Conservation (phyloP, 768 basidiomycete species). For the Lactarius evosmus region DNA sequence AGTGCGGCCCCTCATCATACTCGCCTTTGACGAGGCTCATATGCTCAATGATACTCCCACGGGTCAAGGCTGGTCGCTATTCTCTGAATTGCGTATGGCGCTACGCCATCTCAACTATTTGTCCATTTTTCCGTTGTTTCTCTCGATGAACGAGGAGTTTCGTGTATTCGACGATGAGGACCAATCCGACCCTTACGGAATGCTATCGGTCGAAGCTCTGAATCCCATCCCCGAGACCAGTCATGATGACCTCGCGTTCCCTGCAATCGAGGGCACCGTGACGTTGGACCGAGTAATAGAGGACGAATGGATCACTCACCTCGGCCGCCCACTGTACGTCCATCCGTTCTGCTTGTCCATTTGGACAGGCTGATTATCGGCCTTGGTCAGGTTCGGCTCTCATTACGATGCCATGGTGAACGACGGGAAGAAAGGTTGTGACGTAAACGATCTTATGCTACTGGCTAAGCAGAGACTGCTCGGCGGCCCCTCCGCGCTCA, state of each 20-base stretch:
- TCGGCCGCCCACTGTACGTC: slow-evolving; percentile 11
- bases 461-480: not conserved
- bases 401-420: not conserved
- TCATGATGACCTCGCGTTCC: not conserved
- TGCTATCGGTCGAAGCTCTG: not conserved
- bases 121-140: not conserved
- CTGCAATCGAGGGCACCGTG: not conserved
- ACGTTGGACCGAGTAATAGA: not conserved
- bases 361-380: not conserved
- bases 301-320: not conserved
- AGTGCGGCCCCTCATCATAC: not conserved
- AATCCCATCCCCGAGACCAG: not conserved
- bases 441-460: not conserved
- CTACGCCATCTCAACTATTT: not conserved
- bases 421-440: not conserved
- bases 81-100: not conserved
- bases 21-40: not conserved
- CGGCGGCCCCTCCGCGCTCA: not conserved
- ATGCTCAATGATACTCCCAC: not conserved
- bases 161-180: not conserved
- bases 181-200: not conserved
- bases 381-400: not conserved
- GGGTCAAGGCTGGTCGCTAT: not conserved
- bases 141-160: not conserved
- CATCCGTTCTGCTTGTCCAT: no score